A percentile compares a stretch with the other conserved stretches of the same genome.
Conservation (phyloP, 192 early-diverging fungal species). For the Ambispora gerdemannii region DNA sequence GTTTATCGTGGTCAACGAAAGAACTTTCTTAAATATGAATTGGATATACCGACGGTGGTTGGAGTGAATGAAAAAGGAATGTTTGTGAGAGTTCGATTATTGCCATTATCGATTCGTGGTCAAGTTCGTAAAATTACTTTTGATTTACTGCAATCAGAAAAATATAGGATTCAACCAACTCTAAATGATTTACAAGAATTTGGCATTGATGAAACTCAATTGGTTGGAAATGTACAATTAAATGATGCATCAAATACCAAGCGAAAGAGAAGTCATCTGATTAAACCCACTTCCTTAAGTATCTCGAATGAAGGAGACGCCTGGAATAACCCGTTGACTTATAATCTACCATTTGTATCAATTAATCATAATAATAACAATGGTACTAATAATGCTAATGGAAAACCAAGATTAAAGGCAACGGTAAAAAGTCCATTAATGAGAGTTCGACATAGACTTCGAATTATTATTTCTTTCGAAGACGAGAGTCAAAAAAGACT, state of each 20-base stretch:
- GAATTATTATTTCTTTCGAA: conserved; percentile 14
- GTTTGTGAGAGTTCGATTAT: conserved; percentile 22
- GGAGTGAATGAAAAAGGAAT: conserved; percentile 17
- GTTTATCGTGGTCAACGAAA: conserved; percentile 30
- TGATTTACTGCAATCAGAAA: conserved; percentile 28
- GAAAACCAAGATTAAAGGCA: conserved; percentile 2
- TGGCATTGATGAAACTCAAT: conserved; percentile 18
- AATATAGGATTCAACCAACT: conserved; percentile 27
- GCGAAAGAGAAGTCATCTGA: conserved; percentile 23
- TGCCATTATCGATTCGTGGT: conserved; percentile 7
- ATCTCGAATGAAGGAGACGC: conserved; percentile 12
- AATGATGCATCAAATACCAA: neutral
- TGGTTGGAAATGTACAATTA: conserved; percentile 29
- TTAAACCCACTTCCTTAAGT: conserved; percentile 18
- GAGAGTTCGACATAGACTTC: conserved; percentile 22
- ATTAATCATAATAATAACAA: neutral
- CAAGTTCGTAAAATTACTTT: conserved; percentile 14
- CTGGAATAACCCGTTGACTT: conserved; percentile 29
- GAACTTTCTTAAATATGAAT: conserved; percentile 28
- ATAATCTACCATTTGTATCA: conserved; percentile 23
- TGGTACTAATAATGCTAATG: neutral
- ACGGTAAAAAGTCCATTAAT: conserved; percentile 26
- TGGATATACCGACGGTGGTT: conserved; percentile 27
- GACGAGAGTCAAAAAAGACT: conserved; percentile 1
- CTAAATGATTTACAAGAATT: conserved; percentile 19